Evolutionary conservation across 1,139 yeast species (phyloP).

Genomic region (Candida sp.): DNA sequence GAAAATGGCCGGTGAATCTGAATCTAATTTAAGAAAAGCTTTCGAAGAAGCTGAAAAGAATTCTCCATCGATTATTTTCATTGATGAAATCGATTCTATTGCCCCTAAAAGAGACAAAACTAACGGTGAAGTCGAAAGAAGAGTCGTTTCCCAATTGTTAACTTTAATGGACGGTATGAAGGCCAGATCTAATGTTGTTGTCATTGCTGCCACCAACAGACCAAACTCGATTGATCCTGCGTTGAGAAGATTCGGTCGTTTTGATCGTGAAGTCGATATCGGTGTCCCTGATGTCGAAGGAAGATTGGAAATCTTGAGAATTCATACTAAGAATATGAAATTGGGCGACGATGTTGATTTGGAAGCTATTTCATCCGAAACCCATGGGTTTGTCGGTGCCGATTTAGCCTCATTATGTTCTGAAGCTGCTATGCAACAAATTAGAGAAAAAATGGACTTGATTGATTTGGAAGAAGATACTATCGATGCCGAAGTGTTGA

Average conservation of each 20-base stretch:
- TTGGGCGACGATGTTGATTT: constrained; percentile 92
- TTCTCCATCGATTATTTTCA: constrained; percentile 95
- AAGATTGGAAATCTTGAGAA: constrained; percentile 90
- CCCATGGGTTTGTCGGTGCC: constrained; percentile 99
- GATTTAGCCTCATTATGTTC: constrained; percentile 82
- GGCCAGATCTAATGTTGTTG: constrained; percentile 84
- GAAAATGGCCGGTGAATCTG: constrained; percentile 99
- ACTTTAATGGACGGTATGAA: constrained; percentile 87
- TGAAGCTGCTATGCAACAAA: constrained; percentile 94
- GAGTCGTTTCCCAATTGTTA: constrained; percentile 94
- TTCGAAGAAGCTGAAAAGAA: constrained; percentile 99
- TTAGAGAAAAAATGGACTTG: constrained; percentile 98
- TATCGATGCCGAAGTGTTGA: constrained; percentile 95
- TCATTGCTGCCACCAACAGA: constrained; percentile 48
- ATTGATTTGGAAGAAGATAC: constrained; percentile 98
- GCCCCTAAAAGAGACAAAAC: constrained; percentile 99
- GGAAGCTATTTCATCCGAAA: constrained; percentile 73
- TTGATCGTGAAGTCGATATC: constrained; percentile 96
- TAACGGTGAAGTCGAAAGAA: constrained; percentile 95
- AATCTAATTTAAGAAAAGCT: constrained; percentile 94
- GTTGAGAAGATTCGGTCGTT: constrained; percentile 47
- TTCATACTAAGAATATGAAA: constrained; percentile 93
- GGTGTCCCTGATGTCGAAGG: constrained; percentile 99
- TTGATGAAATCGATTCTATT: constrained; percentile 97
- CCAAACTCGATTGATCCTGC: constrained; percentile 50